These are phyloP conservation scores for Friedmanniomyces endolithicus DNA, from an alignment of 495 filamentous ascomycete species.

Conservation along the genomic window DNA sequence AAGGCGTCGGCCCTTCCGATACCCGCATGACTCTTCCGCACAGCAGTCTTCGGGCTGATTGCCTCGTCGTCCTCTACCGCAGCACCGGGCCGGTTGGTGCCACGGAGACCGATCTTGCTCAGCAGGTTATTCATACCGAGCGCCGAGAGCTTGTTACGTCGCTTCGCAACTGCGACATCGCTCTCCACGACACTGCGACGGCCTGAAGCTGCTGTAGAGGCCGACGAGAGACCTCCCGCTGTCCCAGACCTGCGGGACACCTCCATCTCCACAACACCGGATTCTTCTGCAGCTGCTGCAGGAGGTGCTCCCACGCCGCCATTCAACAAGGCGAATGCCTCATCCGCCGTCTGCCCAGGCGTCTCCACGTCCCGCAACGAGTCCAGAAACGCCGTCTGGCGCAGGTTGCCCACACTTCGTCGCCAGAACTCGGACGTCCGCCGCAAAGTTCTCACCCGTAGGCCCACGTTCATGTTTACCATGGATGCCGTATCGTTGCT, in stretches of 20 bases:
- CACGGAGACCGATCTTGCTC: not conserved
- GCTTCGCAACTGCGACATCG: not conserved
- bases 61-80: not conserved
- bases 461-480: not conserved
- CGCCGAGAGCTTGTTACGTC: not conserved
- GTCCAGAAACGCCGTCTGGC: not conserved
- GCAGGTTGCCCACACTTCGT: not conserved
- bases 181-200: not conserved
- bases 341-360: not conserved
- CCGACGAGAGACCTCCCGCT: not conserved
- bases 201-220: not conserved
- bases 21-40: not conserved
- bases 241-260: not conserved
- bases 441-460: not conserved
- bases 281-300: not conserved
- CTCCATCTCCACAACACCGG: not conserved
- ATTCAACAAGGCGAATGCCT: not conserved
- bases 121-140: not conserved
- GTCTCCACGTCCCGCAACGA: not conserved
- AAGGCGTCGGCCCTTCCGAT: not conserved
- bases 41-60: not conserved
- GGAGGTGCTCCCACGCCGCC: not conserved
- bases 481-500: not conserved
- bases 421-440: not conserved
- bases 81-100: not conserved